Evolutionary conservation across 169 alveolate genomes (phyloP), one percentile per base, ranked within the genome.

Genomic region (Plasmodium inui): DNA sequence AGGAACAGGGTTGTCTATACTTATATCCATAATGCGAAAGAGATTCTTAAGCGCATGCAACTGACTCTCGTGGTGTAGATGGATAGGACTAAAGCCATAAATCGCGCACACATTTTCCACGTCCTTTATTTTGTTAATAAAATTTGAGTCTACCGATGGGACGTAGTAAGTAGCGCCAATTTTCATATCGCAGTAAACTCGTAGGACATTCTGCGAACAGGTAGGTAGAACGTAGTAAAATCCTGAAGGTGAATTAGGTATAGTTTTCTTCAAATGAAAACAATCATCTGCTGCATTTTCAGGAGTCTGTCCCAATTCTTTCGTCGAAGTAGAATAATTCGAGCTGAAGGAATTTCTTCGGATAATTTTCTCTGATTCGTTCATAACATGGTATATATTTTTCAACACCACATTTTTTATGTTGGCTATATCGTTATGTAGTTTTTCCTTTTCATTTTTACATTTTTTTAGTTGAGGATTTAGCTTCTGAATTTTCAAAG

Each of bases 141-240:
- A 1, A 50, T 55, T 70, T 26, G 83, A 34, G 30, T 84, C 96
- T 41, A 83, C 84, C 26, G 92, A 82, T 70, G 97, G 96, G 12
- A 95, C 95, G 86, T 96, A 97, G 84, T 97, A 98, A 12, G 98
- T 96, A 26, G 97, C 96, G 32, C 98, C 98, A 1, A 96, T 93
- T 57, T 96, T 93, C 95, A 96, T 94, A 78, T 98, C 98, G 85
- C 99, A 98, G 95, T 95, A 98, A 19, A 96, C 99, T 79, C 99
- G 82, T 44, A 98, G 71, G 37, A 95, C 95, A 57, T 96, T 94
- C 26, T 94, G 96, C 9, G 98, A 92, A 46, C 99, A 98, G 44
- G 96, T 84, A 26, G 98, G 98, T 44, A 86, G 67, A 34, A 97
- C 95, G 91, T 96, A 96, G 92, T 98, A 98, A 93, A 97, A 98